phyloP scores from a whole-genome alignment of 1,139 yeast species.

The Taphrina deformans region DNA sequence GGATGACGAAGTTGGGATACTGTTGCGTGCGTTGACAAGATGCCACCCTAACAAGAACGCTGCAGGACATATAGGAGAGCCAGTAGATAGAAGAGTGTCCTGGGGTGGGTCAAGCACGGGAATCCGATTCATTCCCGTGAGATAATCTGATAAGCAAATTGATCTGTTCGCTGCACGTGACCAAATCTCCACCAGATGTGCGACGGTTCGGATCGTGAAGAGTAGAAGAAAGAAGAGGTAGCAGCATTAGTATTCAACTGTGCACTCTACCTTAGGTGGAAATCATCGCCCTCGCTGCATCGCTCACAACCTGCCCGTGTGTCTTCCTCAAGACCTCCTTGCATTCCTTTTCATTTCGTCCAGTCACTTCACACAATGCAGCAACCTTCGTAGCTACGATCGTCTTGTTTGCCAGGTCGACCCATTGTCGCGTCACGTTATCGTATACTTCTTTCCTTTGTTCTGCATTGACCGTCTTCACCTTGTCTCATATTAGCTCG shows the following conservation, averaged over 20 bases:
- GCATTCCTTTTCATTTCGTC: constrained; percentile 5
- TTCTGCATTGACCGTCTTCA: constrained; percentile 29
- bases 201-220: background rate
- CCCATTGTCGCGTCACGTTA: constrained; percentile 26
- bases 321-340: constrained; percentile 13
- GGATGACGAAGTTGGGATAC: no score
- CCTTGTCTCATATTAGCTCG: background rate
- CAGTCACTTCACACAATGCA: constrained; percentile 14
- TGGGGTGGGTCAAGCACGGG: background rate
- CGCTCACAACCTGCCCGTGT: constrained; percentile 22
- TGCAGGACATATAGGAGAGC: no score
- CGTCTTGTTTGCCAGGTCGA: constrained; percentile 31
- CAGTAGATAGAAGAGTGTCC: background rate
- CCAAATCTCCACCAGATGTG: background rate
- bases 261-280: background rate
- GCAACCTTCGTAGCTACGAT: constrained; percentile 2
- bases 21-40: no score
- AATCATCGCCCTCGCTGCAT: constrained; percentile 24
- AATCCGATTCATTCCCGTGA: background rate
- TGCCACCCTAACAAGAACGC: no score
- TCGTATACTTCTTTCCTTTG: constrained; percentile 19
- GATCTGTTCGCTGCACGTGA: background rate
- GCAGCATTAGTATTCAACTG: background rate
- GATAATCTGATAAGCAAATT: constrained; percentile 8
- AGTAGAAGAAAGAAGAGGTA: no score